Percentiles rank a stretch among this genome's conserved stretches.
Evolutionary conservation across 768 basidiomycete genomes (phyloP).

Genomic region (Antrodiella citrinella): DNA sequence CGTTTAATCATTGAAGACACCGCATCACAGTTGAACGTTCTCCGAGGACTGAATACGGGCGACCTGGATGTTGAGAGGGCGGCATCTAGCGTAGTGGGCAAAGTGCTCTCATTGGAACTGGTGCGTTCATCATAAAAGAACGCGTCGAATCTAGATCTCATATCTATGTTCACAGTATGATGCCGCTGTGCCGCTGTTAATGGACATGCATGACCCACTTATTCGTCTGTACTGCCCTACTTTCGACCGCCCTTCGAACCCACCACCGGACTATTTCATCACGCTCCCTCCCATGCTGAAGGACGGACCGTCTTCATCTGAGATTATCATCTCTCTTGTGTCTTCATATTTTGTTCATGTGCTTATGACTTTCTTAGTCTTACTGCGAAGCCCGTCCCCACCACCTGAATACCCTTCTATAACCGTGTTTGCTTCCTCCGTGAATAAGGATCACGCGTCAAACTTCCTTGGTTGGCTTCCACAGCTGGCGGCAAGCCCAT

Average conservation of each 20-base stretch:
- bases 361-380: conserved; percentile 30
- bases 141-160: neutral
- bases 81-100: conserved; percentile 57
- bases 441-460: conserved; percentile 5
- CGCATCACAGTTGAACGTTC: conserved; percentile 22
- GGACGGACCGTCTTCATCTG: conserved; percentile 1
- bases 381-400: neutral
- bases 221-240: conserved; percentile 32
- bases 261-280: neutral
- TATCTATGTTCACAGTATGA: conserved; percentile 32
- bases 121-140: conserved; percentile 48
- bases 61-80: conserved; percentile 68
- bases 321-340: conserved; percentile 40
- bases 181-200: conserved; percentile 35
- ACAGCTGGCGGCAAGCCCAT: conserved; percentile 30
- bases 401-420: neutral
- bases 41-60: conserved; percentile 38
- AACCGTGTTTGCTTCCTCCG: neutral
- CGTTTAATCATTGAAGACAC: conserved; percentile 30
- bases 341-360: conserved; percentile 54
- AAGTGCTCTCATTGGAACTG: conserved; percentile 61
- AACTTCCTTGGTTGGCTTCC: conserved; percentile 50
- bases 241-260: conserved; percentile 3
- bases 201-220: conserved; percentile 27
- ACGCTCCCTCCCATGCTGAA: neutral